phyloP scores from a whole-genome alignment of 148 eudicot genomes.

The Persicaria tinctoria region DNA sequence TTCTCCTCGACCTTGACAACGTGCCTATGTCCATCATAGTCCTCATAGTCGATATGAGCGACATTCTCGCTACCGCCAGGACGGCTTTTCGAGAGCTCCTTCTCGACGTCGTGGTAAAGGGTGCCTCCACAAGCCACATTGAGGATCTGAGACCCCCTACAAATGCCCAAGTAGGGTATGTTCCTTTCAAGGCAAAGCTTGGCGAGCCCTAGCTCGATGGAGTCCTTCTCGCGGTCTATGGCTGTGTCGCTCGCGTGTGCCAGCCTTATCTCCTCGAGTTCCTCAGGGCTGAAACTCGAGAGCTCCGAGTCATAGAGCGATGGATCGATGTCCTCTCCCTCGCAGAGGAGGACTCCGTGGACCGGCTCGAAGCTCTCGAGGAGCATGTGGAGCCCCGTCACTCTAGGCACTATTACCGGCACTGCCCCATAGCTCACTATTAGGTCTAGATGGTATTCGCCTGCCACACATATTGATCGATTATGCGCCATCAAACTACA shows the following conservation, averaged over 20 bases:
- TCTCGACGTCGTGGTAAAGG: slow-evolving; percentile 36
- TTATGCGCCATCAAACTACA: neutral
- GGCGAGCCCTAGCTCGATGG: slow-evolving; percentile 37
- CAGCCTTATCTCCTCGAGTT: slow-evolving; percentile 31
- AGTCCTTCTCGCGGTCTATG: slow-evolving; percentile 40
- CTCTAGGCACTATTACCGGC: slow-evolving; percentile 40
- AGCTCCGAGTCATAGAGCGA: slow-evolving; percentile 34
- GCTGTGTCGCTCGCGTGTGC: slow-evolving; percentile 38
- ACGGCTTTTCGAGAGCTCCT: slow-evolving; percentile 23
- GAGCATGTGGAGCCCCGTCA: slow-evolving; percentile 27
- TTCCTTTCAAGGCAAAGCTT: slow-evolving; percentile 43
- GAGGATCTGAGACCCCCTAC: slow-evolving; percentile 42
- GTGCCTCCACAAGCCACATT: slow-evolving; percentile 50
- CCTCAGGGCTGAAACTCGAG: slow-evolving; percentile 29
- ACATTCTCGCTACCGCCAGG: slow-evolving; percentile 13
- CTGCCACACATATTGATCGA: slow-evolving; percentile 9
- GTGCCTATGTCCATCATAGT: slow-evolving; percentile 46
- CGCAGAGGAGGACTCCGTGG: slow-evolving; percentile 45
- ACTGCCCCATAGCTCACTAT: slow-evolving; percentile 49
- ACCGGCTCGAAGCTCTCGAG: slow-evolving; percentile 41
- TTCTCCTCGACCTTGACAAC: slow-evolving; percentile 25
- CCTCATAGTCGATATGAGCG: slow-evolving; percentile 33
- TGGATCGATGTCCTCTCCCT: slow-evolving; percentile 53
- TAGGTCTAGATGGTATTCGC: slow-evolving; percentile 49
- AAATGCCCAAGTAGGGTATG: slow-evolving; percentile 46